These are phyloP conservation scores for Microbotryomycetes sp. DNA, from an alignment of 1,284 basidiomycete genomes.

Conservation along the genomic window DNA sequence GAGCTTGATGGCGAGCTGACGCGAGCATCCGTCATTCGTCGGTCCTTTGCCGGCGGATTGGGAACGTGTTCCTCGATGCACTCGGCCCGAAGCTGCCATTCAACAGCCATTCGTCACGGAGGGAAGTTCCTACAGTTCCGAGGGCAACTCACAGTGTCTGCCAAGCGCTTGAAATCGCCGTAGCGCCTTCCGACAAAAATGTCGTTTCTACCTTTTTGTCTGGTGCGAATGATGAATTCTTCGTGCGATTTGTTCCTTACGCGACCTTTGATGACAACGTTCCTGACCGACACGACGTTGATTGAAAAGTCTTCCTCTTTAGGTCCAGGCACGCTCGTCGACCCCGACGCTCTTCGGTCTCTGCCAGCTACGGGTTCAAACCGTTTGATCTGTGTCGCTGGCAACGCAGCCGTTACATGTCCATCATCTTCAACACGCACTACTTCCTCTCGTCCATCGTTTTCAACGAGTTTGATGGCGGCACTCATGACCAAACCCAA, in stretches of 20 bases:
- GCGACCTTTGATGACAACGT: constrained; percentile 69
- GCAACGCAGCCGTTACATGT: constrained; percentile 52
- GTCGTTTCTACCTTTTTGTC: constrained; percentile 61
- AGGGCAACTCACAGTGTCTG: constrained; percentile 58
- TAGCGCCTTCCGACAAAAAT: constrained; percentile 86
- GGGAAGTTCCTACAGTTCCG: neutral
- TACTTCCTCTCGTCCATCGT: constrained; percentile 69
- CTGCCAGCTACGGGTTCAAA: neutral
- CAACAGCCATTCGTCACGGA: too few relatives aligned
- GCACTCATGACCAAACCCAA: constrained; percentile 69
- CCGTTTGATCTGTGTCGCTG: constrained; percentile 55
- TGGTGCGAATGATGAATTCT: constrained; percentile 92
- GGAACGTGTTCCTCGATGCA: constrained; percentile 72
- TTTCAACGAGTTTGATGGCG: constrained; percentile 60
- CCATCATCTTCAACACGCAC: constrained; percentile 58
- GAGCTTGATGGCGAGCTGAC: neutral
- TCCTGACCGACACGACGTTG: constrained; percentile 77
- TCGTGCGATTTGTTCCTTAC: constrained; percentile 78
- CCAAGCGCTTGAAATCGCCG: constrained; percentile 84
- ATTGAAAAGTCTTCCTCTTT: constrained; percentile 63
- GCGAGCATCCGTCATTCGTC: constrained; percentile 24
- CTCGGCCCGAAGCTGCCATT: constrained; percentile 63
- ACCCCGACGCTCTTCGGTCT: neutral
- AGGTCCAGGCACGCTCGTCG: neutral
- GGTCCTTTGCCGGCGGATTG: constrained; percentile 74